A percentile compares a stretch with the other conserved stretches of the same genome.
phyloP scores from a whole-genome alignment of 1,284 basidiomycete genomes.

The Pseudozyma pruni region DNA sequence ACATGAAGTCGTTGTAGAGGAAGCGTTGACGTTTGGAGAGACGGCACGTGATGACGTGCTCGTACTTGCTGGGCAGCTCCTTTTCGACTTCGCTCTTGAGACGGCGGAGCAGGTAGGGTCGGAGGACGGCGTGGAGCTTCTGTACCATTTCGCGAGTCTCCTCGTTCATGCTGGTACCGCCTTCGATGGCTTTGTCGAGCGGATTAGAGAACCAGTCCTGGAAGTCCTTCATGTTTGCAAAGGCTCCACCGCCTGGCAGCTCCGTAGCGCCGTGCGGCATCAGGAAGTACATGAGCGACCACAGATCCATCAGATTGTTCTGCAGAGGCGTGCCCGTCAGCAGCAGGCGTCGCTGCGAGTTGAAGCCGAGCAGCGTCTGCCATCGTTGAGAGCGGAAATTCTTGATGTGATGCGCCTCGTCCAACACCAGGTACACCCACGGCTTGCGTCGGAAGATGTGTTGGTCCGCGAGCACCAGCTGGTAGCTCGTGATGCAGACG shows the following conservation, averaged over 20 bases:
- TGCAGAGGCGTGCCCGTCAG: slow-evolving; percentile 94
- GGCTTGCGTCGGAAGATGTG: slow-evolving; percentile 93
- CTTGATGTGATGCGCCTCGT: slow-evolving; percentile 99
- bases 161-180: slow-evolving; percentile 80
- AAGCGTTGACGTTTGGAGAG: slow-evolving; percentile 94
- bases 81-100: slow-evolving; percentile 96
- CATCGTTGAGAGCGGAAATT: slow-evolving; percentile 95
- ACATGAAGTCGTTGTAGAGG: slow-evolving; percentile 98
- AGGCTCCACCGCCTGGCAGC: slow-evolving; percentile 73
- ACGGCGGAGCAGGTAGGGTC: slow-evolving; percentile 92
- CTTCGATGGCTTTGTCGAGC: slow-evolving; percentile 91
- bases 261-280: slow-evolving; percentile 78
- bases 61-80: slow-evolving; percentile 92
- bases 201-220: slow-evolving; percentile 91
- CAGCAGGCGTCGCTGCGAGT: slow-evolving; percentile 85
- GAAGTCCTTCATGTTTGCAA: slow-evolving; percentile 93
- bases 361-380: slow-evolving; percentile 94
- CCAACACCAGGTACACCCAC: slow-evolving; percentile 96
- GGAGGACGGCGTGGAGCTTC: slow-evolving; percentile 89
- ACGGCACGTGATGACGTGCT: slow-evolving; percentile 90
- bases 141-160: slow-evolving; percentile 86
- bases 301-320: slow-evolving; percentile 94
- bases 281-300: slow-evolving; percentile 93
- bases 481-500: slow-evolving; percentile 95
- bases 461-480: slow-evolving; percentile 87